A percentile compares a stretch with the other conserved stretches of the same genome.
These are phyloP conservation scores for Colletotrichum caudatum DNA, from an alignment of 2,329 filamentous ascomycete species.

Conservation along the genomic window DNA sequence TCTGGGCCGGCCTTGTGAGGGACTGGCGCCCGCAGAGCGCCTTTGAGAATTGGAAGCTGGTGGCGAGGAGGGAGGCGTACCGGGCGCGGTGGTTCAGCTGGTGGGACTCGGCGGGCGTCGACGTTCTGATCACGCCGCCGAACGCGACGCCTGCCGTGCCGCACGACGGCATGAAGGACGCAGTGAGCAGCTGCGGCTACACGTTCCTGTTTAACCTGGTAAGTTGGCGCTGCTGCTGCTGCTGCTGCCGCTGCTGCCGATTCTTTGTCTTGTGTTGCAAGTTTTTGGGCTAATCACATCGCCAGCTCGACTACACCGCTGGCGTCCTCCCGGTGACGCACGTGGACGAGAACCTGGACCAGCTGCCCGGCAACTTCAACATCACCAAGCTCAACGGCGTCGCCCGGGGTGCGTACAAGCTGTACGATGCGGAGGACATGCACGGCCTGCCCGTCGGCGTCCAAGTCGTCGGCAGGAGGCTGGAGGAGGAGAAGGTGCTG, in stretches of 20 bases:
- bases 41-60: conserved; percentile 85
- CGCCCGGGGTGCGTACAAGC: conserved; percentile 84
- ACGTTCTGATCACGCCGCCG: conserved; percentile 85
- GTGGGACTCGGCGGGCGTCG: conserved; percentile 80
- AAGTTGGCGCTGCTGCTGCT: conserved; percentile 50
- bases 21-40: conserved; percentile 81
- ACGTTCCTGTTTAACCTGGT: conserved; percentile 93
- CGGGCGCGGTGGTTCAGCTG: conserved; percentile 84
- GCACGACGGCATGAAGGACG: conserved; percentile 87
- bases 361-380: conserved; percentile 71
- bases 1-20: conserved; percentile 83
- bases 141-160: conserved; percentile 93
- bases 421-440: conserved; percentile 87
- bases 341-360: conserved; percentile 78
- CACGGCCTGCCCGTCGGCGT: conserved; percentile 88
- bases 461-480: conserved; percentile 81
- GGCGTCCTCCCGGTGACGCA: conserved; percentile 89
- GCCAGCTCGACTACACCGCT: conserved; percentile 83
- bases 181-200: conserved; percentile 88
- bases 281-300: neutral
- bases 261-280: neutral
- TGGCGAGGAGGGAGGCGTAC: conserved; percentile 81
- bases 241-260: conserved; percentile 38
- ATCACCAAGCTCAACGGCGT: conserved; percentile 79
- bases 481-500: conserved; percentile 91